Conservation (phyloP, 2,329 filamentous ascomycete species). For the Diaporthe australafricana region DNA sequence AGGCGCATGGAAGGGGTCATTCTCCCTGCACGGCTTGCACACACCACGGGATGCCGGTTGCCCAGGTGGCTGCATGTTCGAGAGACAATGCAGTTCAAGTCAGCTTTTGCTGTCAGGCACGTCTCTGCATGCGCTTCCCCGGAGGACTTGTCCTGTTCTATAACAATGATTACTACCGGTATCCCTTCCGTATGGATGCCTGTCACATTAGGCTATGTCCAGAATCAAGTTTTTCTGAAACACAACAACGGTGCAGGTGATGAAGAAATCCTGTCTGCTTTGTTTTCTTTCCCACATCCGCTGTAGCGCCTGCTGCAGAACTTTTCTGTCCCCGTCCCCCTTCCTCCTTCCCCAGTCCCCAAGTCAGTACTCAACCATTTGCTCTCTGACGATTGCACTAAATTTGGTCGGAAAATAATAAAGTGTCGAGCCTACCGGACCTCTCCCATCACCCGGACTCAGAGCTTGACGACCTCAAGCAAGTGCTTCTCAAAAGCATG, state of each 20-base stretch:
- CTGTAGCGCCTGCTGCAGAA: slow-evolving; percentile 3
- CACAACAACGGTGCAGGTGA: slow-evolving; percentile 1
- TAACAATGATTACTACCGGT: not conserved
- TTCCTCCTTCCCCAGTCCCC: not conserved
- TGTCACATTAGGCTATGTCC: not conserved
- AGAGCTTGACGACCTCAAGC: not conserved
- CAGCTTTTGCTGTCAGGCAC: slow-evolving; percentile 1
- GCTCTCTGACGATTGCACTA: not conserved
- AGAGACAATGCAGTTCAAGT: not conserved
- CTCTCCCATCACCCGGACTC: not conserved
- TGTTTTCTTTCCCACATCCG: not conserved
- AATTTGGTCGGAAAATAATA: not conserved
- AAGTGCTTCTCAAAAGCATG: not conserved
- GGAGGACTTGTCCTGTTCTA: not conserved
- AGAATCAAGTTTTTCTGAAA: slow-evolving; percentile 13
- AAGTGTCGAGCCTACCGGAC: not conserved
- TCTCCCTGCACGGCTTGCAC: not conserved
- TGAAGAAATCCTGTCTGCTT: slow-evolving; percentile 6
- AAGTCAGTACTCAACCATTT: not conserved
- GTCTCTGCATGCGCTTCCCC: not conserved
- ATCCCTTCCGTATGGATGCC: not conserved
- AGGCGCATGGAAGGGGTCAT: not conserved
- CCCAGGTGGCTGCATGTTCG: not conserved
- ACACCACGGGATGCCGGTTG: not conserved
- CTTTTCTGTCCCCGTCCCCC: not conserved